Evolutionary conservation across 257 asterid genomes (phyloP), one percentile per base, ranked within the genome.

Genomic region (Nyctanthes arbortristis): DNA sequence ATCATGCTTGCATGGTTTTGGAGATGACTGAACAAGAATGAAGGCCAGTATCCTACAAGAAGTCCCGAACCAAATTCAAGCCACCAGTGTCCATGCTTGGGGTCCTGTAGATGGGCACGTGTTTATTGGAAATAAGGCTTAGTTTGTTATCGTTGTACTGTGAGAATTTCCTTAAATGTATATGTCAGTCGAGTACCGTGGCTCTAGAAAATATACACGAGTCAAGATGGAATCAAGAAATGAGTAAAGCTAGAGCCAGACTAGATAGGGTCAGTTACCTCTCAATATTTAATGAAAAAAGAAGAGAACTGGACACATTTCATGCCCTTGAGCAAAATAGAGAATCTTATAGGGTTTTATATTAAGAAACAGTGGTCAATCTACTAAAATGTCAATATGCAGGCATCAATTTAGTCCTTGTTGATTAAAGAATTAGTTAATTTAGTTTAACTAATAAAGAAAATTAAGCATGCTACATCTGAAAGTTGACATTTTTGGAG

Each of bases 31-130:
- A 92, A 92, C 75, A 92, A 71, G 75, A 73, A 72, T 5, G 91
- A 79, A 1, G 98, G 98, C 98, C 98, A 92, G 74, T 92, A 92
- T 39, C 98, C 98, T 0, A 92, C 89, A 10, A 92, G 86, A 3
- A 92, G 65, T 0, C 98, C 98, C 4, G 86, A 61, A 12, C 98
- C 98, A 47, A 92, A 88, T 64, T 92, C 92, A 0, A 92, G 89
- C 98, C 98, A 92, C 98, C 98, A 92, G 25, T 92, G 93, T n/a
- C 98, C 98, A 71, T 92, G 98, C 61, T 89, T 89, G 6, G 98
- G 98, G 68, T 92, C 98, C 97, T 92, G 77, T 1, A 32, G 29
- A 6, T n/a, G n/a, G n/a, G n/a, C n/a, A n/a, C n/a, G n/a, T n/a
- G n/a, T n/a, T n/a, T n/a, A n/a, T n/a, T n/a, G n/a, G n/a, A n/a